A percentile compares a stretch with the other conserved stretches of the same genome.
Conservation (phyloP, 139 green algal genomes). For the Chlamydomonas sphaeroides region DNA sequence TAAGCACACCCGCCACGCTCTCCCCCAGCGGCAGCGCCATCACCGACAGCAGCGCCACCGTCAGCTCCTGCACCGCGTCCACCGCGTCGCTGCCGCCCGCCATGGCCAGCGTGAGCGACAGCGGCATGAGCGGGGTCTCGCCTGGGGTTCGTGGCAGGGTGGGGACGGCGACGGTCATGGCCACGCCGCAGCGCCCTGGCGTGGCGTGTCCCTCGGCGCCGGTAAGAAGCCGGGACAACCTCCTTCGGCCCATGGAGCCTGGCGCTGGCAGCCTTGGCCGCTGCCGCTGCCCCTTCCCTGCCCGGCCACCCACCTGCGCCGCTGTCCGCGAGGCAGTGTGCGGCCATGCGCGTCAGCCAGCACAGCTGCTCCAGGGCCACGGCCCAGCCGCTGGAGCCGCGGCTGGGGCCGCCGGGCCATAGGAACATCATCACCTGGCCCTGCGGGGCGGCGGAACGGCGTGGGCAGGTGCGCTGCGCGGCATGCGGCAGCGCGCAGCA, state of each 20-base stretch:
- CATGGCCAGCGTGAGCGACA: conserved; percentile 39
- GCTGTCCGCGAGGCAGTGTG: conserved; percentile 81
- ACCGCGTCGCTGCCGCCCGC: not conserved
- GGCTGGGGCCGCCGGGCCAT: not conserved
- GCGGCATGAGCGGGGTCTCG: conserved; percentile 83
- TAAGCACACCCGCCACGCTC: conserved; percentile 1
- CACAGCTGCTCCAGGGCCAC: conserved; percentile 80
- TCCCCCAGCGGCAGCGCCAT: conserved; percentile 37
- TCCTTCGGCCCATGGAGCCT: too few relatives aligned
- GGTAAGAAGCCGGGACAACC: too few relatives aligned
- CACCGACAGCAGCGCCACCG: conserved; percentile 41
- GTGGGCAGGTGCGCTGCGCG: too few relatives aligned
- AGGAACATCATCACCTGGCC: too few relatives aligned
- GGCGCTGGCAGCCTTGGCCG: too few relatives aligned
- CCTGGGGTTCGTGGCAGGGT: too few relatives aligned
- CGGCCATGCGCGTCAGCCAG: conserved; percentile 76
- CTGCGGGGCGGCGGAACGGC: too few relatives aligned
- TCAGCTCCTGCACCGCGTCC: conserved; percentile 33
- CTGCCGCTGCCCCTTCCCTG: too few relatives aligned
- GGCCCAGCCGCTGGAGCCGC: conserved; percentile 19
- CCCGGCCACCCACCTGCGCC: too few relatives aligned
- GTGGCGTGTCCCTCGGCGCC: too few relatives aligned
- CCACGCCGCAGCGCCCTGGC: conserved; percentile 4
- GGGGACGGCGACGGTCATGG: not conserved
- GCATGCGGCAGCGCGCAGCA: conserved; percentile 20